These are phyloP conservation scores for Herpetomonas muscarum DNA, from an alignment of 208 protist species.

Conservation along the genomic window DNA sequence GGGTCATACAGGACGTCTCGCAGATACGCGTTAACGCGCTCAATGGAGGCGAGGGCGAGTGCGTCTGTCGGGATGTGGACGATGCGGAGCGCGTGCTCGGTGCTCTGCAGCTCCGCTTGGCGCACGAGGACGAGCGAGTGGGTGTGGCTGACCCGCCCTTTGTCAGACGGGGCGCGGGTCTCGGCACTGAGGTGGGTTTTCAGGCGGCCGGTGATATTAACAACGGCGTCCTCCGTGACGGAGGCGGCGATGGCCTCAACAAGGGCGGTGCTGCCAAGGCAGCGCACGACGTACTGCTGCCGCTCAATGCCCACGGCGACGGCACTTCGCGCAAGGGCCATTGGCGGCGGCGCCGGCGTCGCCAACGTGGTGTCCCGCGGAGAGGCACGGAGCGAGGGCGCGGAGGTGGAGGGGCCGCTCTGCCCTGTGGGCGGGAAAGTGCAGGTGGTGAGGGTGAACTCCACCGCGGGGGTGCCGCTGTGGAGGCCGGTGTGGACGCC, in stretches of 20 bases:
- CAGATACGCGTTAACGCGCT: neutral
- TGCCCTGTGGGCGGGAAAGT: neutral
- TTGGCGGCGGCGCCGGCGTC: too few relatives aligned
- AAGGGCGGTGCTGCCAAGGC: conserved; percentile 23
- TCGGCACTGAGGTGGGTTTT: neutral
- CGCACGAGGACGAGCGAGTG: neutral
- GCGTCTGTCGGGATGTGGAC: neutral
- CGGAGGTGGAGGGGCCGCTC: neutral
- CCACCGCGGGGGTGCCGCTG: conserved; percentile 14
- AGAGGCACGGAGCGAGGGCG: neutral
- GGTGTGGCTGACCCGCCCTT: neutral
- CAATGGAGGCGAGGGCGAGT: too few relatives aligned
- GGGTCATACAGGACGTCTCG: neutral
- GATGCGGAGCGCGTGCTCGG: neutral
- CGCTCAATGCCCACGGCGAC: conserved; percentile 8
- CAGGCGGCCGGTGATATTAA: neutral
- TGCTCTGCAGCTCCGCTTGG: neutral
- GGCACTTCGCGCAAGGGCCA: too few relatives aligned
- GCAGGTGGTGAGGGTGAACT: conserved; percentile 29
- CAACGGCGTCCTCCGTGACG: neutral
- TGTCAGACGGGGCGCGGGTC: neutral
- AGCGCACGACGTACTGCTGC: conserved; percentile 36
- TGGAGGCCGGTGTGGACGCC: conserved; percentile 34
- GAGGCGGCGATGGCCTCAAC: conserved; percentile 12
- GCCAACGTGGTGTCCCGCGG: neutral